phyloP scores from a whole-genome alignment of 1,284 basidiomycete genomes.

The Marasmius oreades region DNA sequence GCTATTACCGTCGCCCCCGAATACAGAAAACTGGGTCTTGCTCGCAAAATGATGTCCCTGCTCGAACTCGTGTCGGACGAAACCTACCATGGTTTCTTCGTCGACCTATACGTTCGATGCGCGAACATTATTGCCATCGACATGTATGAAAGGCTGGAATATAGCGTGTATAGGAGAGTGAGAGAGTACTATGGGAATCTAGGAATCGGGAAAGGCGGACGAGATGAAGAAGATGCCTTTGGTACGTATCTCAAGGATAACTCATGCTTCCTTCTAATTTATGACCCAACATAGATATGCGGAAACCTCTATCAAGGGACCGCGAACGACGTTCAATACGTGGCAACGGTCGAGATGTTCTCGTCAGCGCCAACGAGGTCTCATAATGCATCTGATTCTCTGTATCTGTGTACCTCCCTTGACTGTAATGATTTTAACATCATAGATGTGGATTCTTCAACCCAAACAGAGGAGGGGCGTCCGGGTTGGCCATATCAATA shows the following conservation, averaged over 20 bases:
- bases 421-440: too few species aligned
- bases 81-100: conserved; percentile 77
- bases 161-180: conserved; percentile 83
- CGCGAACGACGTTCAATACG: conserved; percentile 60
- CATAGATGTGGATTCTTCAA: too few species aligned
- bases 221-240: conserved; percentile 88
- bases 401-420: too few species aligned
- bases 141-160: conserved; percentile 87
- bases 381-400: conserved; percentile 40
- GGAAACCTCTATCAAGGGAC: conserved; percentile 76
- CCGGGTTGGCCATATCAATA: too few species aligned
- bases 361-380: conserved; percentile 69
- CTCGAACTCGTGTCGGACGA: conserved; percentile 81
- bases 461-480: too few species aligned
- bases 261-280: conserved; percentile 3
- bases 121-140: conserved; percentile 72
- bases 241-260: conserved; percentile 52
- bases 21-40: conserved; percentile 82
- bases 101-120: conserved; percentile 89
- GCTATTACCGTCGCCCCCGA: conserved; percentile 90
- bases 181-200: conserved; percentile 83
- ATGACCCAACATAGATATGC: conserved; percentile 64
- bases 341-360: conserved; percentile 67
- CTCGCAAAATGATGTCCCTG: conserved; percentile 76
- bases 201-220: conserved; percentile 59